These are phyloP conservation scores for Fusarium torulosum DNA, from an alignment of 2,329 filamentous ascomycete species.

Conservation along the genomic window DNA sequence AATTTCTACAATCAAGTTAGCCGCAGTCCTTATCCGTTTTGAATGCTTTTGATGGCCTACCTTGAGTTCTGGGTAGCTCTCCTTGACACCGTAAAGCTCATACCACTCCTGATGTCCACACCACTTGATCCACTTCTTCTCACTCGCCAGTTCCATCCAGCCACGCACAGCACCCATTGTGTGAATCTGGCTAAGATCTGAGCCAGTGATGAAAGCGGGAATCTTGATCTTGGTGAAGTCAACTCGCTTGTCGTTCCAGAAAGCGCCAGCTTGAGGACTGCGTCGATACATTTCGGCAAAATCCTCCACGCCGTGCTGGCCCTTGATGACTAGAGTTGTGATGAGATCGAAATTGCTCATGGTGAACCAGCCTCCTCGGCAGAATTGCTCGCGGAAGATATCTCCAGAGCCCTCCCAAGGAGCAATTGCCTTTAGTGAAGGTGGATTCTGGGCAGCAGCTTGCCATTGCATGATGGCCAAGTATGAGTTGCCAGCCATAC, in stretches of 20 bases:
- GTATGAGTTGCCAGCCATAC: slow-evolving; percentile 51
- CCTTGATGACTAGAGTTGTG: slow-evolving; percentile 19
- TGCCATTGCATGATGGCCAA: slow-evolving; percentile 46
- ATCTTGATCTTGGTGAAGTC: slow-evolving; percentile 36
- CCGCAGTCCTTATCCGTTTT: fast-evolving
- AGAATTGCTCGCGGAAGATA: slow-evolving; percentile 27
- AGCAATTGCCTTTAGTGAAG: slow-evolving; percentile 32
- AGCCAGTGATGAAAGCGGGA: slow-evolving; percentile 36
- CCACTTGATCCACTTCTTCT: slow-evolving; percentile 44
- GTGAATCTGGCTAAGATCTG: slow-evolving; percentile 42
- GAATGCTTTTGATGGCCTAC: neutral
- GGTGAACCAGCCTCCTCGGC: slow-evolving; percentile 10
- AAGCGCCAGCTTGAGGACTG: slow-evolving; percentile 2
- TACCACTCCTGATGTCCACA: slow-evolving; percentile 41
- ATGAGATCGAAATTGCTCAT: slow-evolving; percentile 28
- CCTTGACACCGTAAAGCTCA: slow-evolving; percentile 23
- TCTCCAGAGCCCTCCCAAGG: slow-evolving; percentile 33
- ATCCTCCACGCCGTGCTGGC: slow-evolving; percentile 10
- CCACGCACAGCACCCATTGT: slow-evolving; percentile 42
- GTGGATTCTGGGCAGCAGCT: slow-evolving; percentile 31
- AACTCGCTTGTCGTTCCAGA: slow-evolving; percentile 27
- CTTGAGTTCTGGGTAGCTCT: slow-evolving; percentile 22
- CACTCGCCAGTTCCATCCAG: slow-evolving; percentile 36
- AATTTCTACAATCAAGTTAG: slow-evolving; percentile 12
- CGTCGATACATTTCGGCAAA: slow-evolving; percentile 25